Conservation (phyloP, 495 filamentous ascomycete genomes). For the Trypethelium eluteriae region DNA sequence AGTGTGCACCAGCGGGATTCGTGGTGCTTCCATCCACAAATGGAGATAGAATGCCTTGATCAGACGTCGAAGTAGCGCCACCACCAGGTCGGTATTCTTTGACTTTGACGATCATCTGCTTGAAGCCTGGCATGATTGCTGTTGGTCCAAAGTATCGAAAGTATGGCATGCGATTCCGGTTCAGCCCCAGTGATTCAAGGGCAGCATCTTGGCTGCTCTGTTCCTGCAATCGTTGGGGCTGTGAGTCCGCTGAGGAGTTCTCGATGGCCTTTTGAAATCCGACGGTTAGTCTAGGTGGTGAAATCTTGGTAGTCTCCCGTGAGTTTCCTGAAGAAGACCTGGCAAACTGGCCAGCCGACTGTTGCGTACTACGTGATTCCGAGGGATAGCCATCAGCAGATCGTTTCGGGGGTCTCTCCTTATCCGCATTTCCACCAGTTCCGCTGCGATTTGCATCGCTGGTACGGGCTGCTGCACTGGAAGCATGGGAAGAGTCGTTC, state of each 20-base stretch:
- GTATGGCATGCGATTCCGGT: slow-evolving; percentile 66
- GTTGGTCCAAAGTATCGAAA: slow-evolving; percentile 85
- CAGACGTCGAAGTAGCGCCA: slow-evolving; percentile 42
- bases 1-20: background rate
- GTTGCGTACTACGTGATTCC: background rate
- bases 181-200: background rate
- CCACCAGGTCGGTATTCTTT: slow-evolving; percentile 47
- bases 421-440: slow-evolving; percentile 21
- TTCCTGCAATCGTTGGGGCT: slow-evolving; percentile 12
- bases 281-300: background rate
- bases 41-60: slow-evolving; percentile 7
- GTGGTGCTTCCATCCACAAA: slow-evolving; percentile 1
- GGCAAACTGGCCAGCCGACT: background rate
- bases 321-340: background rate
- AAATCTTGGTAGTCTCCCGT: background rate
- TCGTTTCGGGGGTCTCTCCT: slow-evolving; percentile 13
- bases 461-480: background rate
- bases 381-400: background rate
- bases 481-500: slow-evolving; percentile 18
- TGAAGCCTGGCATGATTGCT: slow-evolving; percentile 85
- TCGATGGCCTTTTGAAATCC: background rate
- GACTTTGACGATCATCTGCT: slow-evolving; percentile 80
- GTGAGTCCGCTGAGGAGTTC: background rate
- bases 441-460: background rate
- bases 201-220: background rate